These are phyloP conservation scores for Lachnellula suecica DNA, from an alignment of 2,329 filamentous ascomycete species.

Conservation along the genomic window DNA sequence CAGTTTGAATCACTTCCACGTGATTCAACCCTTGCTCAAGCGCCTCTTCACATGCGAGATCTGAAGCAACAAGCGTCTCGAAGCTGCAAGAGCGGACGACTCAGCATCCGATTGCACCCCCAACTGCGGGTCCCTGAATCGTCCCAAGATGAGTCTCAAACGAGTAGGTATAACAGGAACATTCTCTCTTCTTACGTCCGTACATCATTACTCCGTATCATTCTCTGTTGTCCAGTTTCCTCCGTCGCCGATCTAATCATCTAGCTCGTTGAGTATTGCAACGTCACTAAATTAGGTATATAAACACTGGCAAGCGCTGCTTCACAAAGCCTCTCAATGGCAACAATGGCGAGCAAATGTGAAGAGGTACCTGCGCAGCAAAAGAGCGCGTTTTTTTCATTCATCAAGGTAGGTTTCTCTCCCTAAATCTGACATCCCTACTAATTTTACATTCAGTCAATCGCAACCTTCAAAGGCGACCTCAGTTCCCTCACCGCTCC, in stretches of 20 bases:
- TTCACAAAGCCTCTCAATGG: no score
- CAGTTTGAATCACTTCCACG: not conserved
- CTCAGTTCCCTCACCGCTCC: slow-evolving; percentile 77
- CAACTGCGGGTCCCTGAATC: not conserved
- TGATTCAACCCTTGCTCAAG: not conserved
- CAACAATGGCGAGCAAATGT: slow-evolving; percentile 4
- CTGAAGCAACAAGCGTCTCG: slow-evolving; percentile 4
- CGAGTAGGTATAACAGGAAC: not conserved
- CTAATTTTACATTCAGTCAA: slow-evolving; percentile 47
- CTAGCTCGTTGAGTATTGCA: no score
- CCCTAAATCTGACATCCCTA: not conserved
- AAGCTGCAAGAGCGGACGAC: slow-evolving; percentile 1
- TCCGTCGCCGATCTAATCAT: no score
- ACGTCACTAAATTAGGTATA: no score
- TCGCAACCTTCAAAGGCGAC: slow-evolving; percentile 80
- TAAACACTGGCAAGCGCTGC: no score
- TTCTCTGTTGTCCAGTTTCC: not conserved
- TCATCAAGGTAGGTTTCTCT: slow-evolving; percentile 27
- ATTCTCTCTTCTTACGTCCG: not conserved
- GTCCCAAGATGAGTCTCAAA: not conserved
- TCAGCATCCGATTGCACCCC: slow-evolving; percentile 4
- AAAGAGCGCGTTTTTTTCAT: slow-evolving; percentile 30
- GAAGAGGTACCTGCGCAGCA: slow-evolving; percentile 22
- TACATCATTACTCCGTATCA: not conserved
- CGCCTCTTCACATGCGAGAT: not conserved